A percentile compares a stretch with the other conserved stretches of the same genome.
Evolutionary conservation across 75 land plant genomes (phyloP).

Genomic region (Isoetes taiwanensis): DNA sequence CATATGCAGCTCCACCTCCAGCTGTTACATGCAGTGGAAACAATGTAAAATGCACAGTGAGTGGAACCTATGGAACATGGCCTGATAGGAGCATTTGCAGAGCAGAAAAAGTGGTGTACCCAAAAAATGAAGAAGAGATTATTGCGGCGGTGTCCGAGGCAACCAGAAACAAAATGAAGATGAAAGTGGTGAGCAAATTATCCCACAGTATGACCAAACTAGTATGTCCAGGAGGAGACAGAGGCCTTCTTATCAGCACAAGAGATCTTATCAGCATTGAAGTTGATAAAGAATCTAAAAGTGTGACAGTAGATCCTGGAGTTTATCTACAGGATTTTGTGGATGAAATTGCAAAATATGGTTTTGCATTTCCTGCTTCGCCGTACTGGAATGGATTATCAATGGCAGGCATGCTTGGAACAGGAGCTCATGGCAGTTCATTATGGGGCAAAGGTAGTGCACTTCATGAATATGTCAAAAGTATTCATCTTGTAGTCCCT

Average conservation of each 20-base stretch:
- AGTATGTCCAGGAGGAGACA: conserved; percentile 1
- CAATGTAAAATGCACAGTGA: conserved; percentile 1
- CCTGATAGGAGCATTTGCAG: background rate
- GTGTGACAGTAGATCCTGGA: background rate
- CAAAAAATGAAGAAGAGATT: background rate
- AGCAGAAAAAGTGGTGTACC: background rate
- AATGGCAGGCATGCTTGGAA: conserved; percentile 16
- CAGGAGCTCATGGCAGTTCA: conserved; percentile 17
- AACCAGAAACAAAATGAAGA: conserved; percentile 4
- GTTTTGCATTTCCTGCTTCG: no score
- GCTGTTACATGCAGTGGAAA: no score
- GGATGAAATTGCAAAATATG: no score
- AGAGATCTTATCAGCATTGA: background rate
- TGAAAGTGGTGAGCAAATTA: conserved; percentile 4
- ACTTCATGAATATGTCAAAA: conserved; percentile 15
- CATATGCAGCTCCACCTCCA: no score
- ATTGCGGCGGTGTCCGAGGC: background rate
- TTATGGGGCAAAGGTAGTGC: conserved; percentile 8
- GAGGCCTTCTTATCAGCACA: background rate
- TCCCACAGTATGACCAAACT: conserved; percentile 4
- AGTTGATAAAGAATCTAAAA: background rate
- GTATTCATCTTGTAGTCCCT: conserved; percentile 9
- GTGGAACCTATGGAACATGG: conserved; percentile 5
- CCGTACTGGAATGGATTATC: conserved; percentile 16
- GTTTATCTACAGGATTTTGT: background rate